Conservation (phyloP, 164 flowering plant genomes). For the Cinnamomum chago region DNA sequence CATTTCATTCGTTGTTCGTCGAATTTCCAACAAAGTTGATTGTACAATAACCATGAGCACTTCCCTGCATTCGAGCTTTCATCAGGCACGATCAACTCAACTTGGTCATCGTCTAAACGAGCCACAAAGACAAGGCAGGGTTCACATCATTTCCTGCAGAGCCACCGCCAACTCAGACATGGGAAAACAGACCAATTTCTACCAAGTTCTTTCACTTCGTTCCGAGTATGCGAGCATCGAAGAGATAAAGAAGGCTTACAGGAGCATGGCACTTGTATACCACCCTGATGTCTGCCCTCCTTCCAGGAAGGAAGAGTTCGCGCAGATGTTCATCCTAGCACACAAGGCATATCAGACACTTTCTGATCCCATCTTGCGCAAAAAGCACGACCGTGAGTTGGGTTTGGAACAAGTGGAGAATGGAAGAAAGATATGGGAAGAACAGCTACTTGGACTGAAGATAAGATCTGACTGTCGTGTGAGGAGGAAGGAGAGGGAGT, state of each 20-base stretch:
- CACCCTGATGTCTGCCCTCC: constrained; percentile 36
- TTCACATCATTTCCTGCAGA: not conserved
- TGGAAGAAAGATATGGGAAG: constrained; percentile 10
- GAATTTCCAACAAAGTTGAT: too few species aligned
- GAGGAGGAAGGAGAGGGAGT: not conserved
- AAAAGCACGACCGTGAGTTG: constrained; percentile 21
- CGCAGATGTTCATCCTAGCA: constrained; percentile 23
- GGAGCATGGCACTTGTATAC: constrained; percentile 26
- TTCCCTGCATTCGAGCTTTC: not conserved
- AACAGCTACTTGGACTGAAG: constrained; percentile 14
- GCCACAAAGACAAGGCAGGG: not conserved
- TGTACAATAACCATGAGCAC: not conserved
- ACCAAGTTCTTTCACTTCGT: constrained; percentile 21
- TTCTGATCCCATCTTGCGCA: constrained; percentile 26
- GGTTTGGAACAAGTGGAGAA: constrained; percentile 5
- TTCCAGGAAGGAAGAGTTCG: constrained; percentile 25
- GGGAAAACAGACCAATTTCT: constrained; percentile 1
- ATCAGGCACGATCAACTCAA: not conserved
- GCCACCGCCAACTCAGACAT: not conserved
- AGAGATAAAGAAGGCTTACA: constrained; percentile 34
- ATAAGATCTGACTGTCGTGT: constrained; percentile 11
- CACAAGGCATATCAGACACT: constrained; percentile 26
- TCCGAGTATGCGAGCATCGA: constrained; percentile 17
- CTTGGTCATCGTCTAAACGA: not conserved
- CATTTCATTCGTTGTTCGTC: too few species aligned